Percentiles rank a stretch among this genome's conserved stretches.
Conservation (phyloP, 2,329 filamentous ascomycete species). For the Talaromyces albobiverticillius region DNA sequence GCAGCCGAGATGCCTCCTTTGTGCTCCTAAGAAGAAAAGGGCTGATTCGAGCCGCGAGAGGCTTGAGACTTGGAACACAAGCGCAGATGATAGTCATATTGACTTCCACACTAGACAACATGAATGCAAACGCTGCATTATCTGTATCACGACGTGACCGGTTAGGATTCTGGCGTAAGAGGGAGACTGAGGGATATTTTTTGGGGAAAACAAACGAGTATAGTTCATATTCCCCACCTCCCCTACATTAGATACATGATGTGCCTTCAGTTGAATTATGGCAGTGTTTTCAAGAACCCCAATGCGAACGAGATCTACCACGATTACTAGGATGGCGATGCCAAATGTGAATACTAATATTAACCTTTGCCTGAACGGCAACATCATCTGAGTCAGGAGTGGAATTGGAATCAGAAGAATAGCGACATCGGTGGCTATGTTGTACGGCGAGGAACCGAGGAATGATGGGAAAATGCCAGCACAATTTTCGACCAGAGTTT, state of each 20-base stretch:
- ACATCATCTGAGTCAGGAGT: conserved; percentile 2
- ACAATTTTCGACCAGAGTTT: not conserved
- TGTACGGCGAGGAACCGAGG: conserved; percentile 1
- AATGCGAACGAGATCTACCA: conserved; percentile 2
- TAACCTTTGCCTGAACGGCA: conserved; percentile 48
- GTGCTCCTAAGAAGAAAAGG: not conserved
- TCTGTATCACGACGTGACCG: not conserved
- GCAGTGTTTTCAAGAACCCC: conserved; percentile 1
- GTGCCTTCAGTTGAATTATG: not conserved
- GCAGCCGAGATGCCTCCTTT: not conserved
- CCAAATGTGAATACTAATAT: conserved; percentile 6
- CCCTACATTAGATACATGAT: not conserved
- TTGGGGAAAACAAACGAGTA: conserved; percentile 1
- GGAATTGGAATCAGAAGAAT: conserved; percentile 9
- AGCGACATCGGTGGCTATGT: conserved; percentile 9
- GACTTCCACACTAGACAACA: conserved; percentile 8
- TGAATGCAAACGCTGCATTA: not conserved
- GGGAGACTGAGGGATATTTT: not conserved
- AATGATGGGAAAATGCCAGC: not conserved
- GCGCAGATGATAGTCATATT: conserved; percentile 8
- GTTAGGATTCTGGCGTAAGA: not conserved
- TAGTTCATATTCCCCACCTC: not conserved
- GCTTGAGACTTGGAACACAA: conserved; percentile 6
- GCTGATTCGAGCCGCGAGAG: not conserved
- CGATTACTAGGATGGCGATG: not conserved